Percentiles rank a stretch among this genome's conserved stretches.
phyloP scores from a whole-genome alignment of 2,329 filamentous ascomycete species.

The Metarhizium anisopliae region DNA sequence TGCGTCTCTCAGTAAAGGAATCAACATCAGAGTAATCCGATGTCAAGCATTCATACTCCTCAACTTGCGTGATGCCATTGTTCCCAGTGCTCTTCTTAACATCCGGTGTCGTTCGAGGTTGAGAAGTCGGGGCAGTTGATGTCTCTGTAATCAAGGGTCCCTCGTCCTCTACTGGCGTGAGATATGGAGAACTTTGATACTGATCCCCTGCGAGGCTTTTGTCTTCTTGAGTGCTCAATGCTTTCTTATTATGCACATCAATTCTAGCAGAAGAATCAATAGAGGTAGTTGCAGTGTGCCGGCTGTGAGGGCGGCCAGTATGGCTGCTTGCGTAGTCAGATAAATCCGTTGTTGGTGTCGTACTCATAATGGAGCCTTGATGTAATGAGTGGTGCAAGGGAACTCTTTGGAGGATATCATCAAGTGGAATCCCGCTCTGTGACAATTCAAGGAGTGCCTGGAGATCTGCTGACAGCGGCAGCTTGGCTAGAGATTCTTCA shows the following conservation, averaged over 20 bases:
- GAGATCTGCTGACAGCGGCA: slow-evolving; percentile 3
- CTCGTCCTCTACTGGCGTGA: slow-evolving; percentile 1
- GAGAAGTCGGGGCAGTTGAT: background rate
- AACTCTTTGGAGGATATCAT: slow-evolving; percentile 4
- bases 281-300: slow-evolving; percentile 36
- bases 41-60: slow-evolving; percentile 7
- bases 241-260: slow-evolving; percentile 9
- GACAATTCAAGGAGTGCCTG: slow-evolving; percentile 4
- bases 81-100: background rate
- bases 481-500: slow-evolving; percentile 6
- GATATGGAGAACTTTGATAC: background rate
- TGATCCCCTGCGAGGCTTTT: slow-evolving; percentile 1
- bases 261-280: slow-evolving; percentile 20
- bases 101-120: background rate
- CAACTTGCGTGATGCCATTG: background rate
- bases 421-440: background rate
- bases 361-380: slow-evolving; percentile 30
- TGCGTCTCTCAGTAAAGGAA: slow-evolving; percentile 18
- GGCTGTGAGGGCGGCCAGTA: slow-evolving; percentile 30
- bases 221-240: background rate
- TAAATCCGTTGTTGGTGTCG: slow-evolving; percentile 25
- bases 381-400: slow-evolving; percentile 14
- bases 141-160: background rate
- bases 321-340: slow-evolving; percentile 32
- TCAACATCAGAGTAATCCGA: slow-evolving; percentile 21